Base-by-base conservation (phyloP, 257 asterid genomes). In the Galeopsis tetrahit region DNA sequence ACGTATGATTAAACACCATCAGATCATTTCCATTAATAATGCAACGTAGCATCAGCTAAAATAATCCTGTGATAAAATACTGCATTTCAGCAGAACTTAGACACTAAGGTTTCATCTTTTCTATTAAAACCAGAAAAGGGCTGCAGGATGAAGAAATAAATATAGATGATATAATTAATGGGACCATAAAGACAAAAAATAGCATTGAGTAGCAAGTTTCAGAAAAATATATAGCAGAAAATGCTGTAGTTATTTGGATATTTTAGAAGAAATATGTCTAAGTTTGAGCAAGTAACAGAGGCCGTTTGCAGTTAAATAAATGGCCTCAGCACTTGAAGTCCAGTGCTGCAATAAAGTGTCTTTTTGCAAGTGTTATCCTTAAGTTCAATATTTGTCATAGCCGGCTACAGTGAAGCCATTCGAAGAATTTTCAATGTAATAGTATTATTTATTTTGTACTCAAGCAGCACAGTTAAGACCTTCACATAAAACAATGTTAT, bases 181-280 rank as follows among this genome's bases (percentile, higher is more conserved):
- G 17, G 75, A 71, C 49, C 75, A 71, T 44, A 49, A 40, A 57
- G 58, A 49, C 75, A 71, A 14, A 36, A 28, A 57, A 58, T 32
- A 36, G 32, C 35, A 42, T 17, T 39, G 14, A 57, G 56, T 4
- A 31, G n/a, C 33, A 2, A 42, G 14, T 43, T 55, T 70, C 39
- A 42, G 34, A 28, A 0, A 40, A 56, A 69, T 7, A 9, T 36
- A 14, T 15, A 69, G 34, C 28, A 52, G 72, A 52, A 14, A 53
- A 38, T 10, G 15, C 56, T 62, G 65, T 35, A 60, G 65, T 17
- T 55, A 31, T 39, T 55, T 21, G 65, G 66, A 56, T 38, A 38
- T 40, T 28, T 13, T 39, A 44, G 57, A 52, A 51, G 14, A n/a
- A 67, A 68, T 35, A 14, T 51, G 51, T 51, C 8, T 28, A 32